Evolutionary conservation across 129 eudicot genomes (phyloP).

Genomic region (carrot (Daucus carota)): DH1_v3.0 NC_030386.2:7916001-7916500

Average conservation of each 20-base stretch:
- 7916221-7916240: conserved; percentile 79
- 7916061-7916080: neutral
- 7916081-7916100: neutral
- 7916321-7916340: conserved; percentile 70
- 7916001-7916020: neutral
- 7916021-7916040: neutral
- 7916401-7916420: neutral
- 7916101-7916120: neutral
- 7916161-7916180: conserved; percentile 73
- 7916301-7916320: conserved; percentile 99
- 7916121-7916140: neutral
- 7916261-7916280: conserved; percentile 89
- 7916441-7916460: neutral
- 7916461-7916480: neutral
- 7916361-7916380: conserved; percentile 95
- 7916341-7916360: conserved; percentile 82
- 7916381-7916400: conserved; percentile 31
- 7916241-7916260: conserved; percentile 93
- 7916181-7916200: conserved; percentile 99
- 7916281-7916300: conserved; percentile 91
- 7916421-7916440: neutral
- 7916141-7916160: neutral
- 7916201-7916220: conserved; percentile 97
- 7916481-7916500: neutral
- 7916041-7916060: neutral